phyloP scores from a whole-genome alignment of 306 rosid genomes.

The Prunus davidiana region DNA sequence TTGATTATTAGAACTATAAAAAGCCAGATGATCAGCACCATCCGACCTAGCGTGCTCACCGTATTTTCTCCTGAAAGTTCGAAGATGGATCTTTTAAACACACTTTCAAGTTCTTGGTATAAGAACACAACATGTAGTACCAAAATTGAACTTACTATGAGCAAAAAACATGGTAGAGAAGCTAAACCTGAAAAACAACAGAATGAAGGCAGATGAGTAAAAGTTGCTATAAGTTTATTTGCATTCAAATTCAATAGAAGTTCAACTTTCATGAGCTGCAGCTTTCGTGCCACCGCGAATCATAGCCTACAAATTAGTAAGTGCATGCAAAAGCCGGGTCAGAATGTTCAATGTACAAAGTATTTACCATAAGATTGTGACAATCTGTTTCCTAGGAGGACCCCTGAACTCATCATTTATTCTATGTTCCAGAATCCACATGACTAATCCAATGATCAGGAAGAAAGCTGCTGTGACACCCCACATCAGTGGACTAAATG shows the following conservation, averaged over 20 bases:
- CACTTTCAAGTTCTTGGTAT: not conserved
- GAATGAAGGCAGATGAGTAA: slow-evolving; percentile 5
- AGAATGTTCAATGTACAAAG: not conserved
- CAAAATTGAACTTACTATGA: slow-evolving; percentile 41
- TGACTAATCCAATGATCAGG: slow-evolving; percentile 39
- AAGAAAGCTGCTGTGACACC: slow-evolving; percentile 34
- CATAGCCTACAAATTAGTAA: not conserved
- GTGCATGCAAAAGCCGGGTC: not conserved
- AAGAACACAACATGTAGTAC: slow-evolving; percentile 6
- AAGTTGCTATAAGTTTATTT: too few relatives aligned
- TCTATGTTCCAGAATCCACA: slow-evolving; percentile 52
- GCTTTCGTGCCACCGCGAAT: not conserved
- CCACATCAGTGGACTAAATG: slow-evolving; percentile 49
- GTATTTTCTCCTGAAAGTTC: slow-evolving; percentile 47
- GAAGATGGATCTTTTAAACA: slow-evolving; percentile 9
- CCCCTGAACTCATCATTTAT: slow-evolving; percentile 48
- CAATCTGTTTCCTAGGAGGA: slow-evolving; percentile 38
- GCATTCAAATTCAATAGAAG: too few relatives aligned
- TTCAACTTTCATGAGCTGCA: too few relatives aligned
- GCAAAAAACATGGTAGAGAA: slow-evolving; percentile 48
- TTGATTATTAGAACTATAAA: slow-evolving; percentile 46
- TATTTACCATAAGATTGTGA: slow-evolving; percentile 42
- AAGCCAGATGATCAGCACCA: slow-evolving; percentile 47
- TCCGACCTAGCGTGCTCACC: slow-evolving; percentile 37
- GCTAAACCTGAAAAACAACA: slow-evolving; percentile 42